Evolutionary conservation across 2,329 filamentous ascomycete genomes (phyloP).

Genomic region (Leptographium lundbergii): DNA sequence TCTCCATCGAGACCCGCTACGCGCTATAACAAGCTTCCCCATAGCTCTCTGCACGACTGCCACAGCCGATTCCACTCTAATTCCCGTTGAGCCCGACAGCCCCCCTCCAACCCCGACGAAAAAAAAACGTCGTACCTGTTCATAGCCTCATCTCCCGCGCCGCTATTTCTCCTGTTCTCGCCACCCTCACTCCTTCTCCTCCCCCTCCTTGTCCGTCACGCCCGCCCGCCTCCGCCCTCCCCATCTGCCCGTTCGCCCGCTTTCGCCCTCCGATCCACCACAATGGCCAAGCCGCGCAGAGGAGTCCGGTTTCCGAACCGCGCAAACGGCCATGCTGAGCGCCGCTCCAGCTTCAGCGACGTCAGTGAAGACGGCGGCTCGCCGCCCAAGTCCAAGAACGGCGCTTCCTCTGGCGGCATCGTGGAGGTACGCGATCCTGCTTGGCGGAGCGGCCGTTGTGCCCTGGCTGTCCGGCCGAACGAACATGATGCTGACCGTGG

Average conservation of each 20-base stretch:
- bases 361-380: slow-evolving; percentile 16
- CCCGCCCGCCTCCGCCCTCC: neutral
- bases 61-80: neutral
- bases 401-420: slow-evolving; percentile 23
- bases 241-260: neutral
- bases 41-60: neutral
- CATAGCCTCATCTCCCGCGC: neutral
- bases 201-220: neutral
- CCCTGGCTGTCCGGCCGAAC: too few species aligned
- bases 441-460: too few species aligned
- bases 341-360: slow-evolving; percentile 60
- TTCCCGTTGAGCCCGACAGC: neutral
- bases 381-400: slow-evolving; percentile 15
- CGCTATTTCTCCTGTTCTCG: neutral
- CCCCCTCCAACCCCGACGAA: neutral
- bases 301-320: slow-evolving; percentile 43
- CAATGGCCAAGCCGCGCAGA: slow-evolving; percentile 27
- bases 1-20: neutral
- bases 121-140: neutral
- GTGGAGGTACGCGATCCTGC: slow-evolving; percentile 19
- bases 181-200: neutral
- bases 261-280: slow-evolving; percentile 3
- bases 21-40: neutral
- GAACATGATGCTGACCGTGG: too few species aligned
- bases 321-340: slow-evolving; percentile 37